Conservation (phyloP, 164 flowering plant species). For the Nymphaea thermarum region DNA sequence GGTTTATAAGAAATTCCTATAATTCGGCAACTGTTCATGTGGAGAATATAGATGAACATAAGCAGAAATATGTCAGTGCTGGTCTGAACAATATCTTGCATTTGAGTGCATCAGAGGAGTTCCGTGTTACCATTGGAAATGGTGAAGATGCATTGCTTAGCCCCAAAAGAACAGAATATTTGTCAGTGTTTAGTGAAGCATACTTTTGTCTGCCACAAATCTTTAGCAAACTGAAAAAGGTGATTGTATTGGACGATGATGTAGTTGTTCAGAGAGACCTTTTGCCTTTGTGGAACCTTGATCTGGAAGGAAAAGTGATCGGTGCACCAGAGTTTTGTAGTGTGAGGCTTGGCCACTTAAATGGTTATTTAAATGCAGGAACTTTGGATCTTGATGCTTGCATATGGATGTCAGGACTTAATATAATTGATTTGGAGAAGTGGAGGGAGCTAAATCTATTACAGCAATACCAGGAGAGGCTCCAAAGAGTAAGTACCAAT, state of each 20-base stretch:
- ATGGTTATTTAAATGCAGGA: constrained; percentile 28
- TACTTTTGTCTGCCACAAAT: constrained; percentile 73
- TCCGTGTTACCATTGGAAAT: constrained; percentile 51
- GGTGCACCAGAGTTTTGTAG: constrained; percentile 62
- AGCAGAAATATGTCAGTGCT: constrained; percentile 18
- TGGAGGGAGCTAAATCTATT: constrained; percentile 74
- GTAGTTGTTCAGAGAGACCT: constrained; percentile 73
- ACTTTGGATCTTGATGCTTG: constrained; percentile 35
- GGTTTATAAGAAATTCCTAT: constrained; percentile 55
- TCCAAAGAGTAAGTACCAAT: constrained; percentile 37
- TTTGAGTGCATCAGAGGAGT: constrained; percentile 54
- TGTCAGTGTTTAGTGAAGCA: constrained; percentile 61
- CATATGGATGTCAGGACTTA: constrained; percentile 93
- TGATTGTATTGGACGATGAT: constrained; percentile 85
- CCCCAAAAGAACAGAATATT: constrained; percentile 40
- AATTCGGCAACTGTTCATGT: constrained; percentile 60
- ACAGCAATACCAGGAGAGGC: constrained; percentile 28
- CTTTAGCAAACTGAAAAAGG: constrained; percentile 48
- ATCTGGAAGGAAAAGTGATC: constrained; percentile 75
- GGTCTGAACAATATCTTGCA: constrained; percentile 6
- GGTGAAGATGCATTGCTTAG: constrained; percentile 11
- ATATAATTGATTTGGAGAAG: constrained; percentile 58
- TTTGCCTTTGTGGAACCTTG: constrained; percentile 65
- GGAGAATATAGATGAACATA: constrained; percentile 58
- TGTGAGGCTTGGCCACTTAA: constrained; percentile 51